Base-by-base conservation (phyloP, 192 early-diverging fungal genomes). In the Oehlia diaphana region DNA sequence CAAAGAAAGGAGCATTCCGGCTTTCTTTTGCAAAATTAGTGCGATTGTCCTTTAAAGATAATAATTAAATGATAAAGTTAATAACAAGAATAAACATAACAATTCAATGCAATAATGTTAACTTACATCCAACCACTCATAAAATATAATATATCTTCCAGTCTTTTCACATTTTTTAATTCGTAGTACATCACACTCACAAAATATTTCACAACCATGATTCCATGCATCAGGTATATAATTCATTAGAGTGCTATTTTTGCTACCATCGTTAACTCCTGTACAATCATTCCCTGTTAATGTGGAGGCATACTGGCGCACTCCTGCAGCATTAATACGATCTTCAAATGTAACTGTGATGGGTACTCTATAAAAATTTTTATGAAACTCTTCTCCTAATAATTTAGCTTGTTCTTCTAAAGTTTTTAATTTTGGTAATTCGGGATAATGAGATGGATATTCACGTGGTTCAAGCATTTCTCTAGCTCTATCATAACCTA, bases 191-290 rank as follows among this genome's bases (percentile, higher is more conserved):
- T 79, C 72, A 70, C 80, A 74, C 39, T 42, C 61, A 50, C 81
- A 83, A 71, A 85, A 87, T 62, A 87, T 87, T 73, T 87, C 86
- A 33, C 82, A 82, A 14, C 86, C 86, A 58, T 87, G 83, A 78
- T 87, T 87, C 86, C 86, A 87, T 10, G 86, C 86, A 42, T 87
- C 86, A 16, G 86, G 82, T 21, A 87, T 83, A 50, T 87, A 87
- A 76, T 83, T 87, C 80, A 87, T 78, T n/a, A 87, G 63, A 2
- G 84, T 87, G 12, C 75, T 81, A 68, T 84, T 87, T 68, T 87
- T 87, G 77, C 84, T 85, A 67, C 86, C 84, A 64, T 87, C 86
- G 65, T 87, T 87, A 53, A 83, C 68, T 42, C 86, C 86, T 1
- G 86, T 83, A 50, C 79, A 76, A 42, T 87, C 86, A 64, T 87